phyloP scores from a whole-genome alignment of 2,329 filamentous ascomycete genomes.

The Esteya vermicola region DNA sequence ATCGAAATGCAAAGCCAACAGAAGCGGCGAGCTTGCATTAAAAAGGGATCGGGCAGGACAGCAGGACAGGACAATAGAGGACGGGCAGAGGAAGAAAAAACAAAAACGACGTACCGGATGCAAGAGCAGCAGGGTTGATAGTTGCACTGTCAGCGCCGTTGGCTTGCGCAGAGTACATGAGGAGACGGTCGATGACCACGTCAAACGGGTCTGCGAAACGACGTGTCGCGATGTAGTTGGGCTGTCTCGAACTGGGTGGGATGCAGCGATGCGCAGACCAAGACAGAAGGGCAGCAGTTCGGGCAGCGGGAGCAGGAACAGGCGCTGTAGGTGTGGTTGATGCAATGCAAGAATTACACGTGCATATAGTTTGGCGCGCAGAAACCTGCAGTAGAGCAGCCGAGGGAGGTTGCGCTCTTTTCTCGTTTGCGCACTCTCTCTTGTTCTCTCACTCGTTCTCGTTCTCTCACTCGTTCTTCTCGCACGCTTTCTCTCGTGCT shows the following conservation, averaged over 20 bases:
- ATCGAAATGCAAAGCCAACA: too few relatives aligned
- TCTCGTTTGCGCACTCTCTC: too few relatives aligned
- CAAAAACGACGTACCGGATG: constrained; percentile 47
- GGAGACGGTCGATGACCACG: constrained; percentile 27
- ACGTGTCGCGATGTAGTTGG: constrained; percentile 51
- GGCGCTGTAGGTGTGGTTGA: constrained; percentile 13
- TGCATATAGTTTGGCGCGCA: constrained; percentile 35
- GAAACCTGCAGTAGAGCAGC: neutral
- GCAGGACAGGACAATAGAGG: too few relatives aligned
- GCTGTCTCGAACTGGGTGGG: constrained; percentile 18
- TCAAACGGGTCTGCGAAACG: constrained; percentile 34
- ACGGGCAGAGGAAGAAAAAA: too few relatives aligned
- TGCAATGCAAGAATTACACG: constrained; percentile 27
- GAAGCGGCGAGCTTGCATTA: too few relatives aligned
- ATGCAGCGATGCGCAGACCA: constrained; percentile 15
- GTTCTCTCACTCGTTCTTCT: neutral
- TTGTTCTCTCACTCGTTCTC: too few relatives aligned
- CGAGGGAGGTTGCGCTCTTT: neutral
- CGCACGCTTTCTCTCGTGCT: neutral
- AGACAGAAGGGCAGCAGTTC: constrained; percentile 7
- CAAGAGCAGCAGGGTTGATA: constrained; percentile 81
- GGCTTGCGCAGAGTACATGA: constrained; percentile 48
- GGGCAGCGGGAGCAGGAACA: constrained; percentile 19
- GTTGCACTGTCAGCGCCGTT: constrained; percentile 74
- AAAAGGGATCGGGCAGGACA: too few relatives aligned